Conservation (phyloP, 441 rosid genomes). For the Capsella rubella region DNA sequence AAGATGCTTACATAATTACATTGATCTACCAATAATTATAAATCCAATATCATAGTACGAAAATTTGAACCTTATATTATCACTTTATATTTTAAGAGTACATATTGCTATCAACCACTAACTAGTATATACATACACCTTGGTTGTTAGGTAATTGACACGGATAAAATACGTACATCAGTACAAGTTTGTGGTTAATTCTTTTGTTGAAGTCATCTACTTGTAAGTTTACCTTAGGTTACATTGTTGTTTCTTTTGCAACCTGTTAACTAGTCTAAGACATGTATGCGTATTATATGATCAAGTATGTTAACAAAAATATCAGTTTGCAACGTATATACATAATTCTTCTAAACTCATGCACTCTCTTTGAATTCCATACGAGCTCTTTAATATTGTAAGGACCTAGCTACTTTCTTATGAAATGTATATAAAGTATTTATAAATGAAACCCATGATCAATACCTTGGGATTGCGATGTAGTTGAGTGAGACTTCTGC, state of each 20-base stretch:
- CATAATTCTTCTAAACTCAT: constrained; percentile 11
- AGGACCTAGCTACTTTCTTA: background rate
- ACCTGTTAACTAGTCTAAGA: background rate
- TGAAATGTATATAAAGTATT: background rate
- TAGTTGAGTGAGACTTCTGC: constrained; percentile 38
- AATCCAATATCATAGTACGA: background rate
- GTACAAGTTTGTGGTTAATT: too few relatives aligned
- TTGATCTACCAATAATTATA: too few relatives aligned
- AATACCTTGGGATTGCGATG: constrained; percentile 21
- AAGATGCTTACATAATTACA: background rate
- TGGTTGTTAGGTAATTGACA: too few relatives aligned
- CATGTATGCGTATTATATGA: background rate
- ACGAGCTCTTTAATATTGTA: background rate
- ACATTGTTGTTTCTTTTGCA: background rate
- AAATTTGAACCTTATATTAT: background rate
- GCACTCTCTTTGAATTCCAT: constrained; percentile 9
- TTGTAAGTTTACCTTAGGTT: too few relatives aligned
- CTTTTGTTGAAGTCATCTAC: too few relatives aligned
- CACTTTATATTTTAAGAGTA: background rate
- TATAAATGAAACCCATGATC: constrained; percentile 14
- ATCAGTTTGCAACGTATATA: background rate
- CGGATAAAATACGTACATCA: too few relatives aligned
- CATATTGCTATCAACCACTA: background rate
- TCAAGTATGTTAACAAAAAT: background rate
- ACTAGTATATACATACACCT: background rate